phyloP scores from a whole-genome alignment of 1,139 yeast genomes.

The Suhomyces bokatorum region DNA sequence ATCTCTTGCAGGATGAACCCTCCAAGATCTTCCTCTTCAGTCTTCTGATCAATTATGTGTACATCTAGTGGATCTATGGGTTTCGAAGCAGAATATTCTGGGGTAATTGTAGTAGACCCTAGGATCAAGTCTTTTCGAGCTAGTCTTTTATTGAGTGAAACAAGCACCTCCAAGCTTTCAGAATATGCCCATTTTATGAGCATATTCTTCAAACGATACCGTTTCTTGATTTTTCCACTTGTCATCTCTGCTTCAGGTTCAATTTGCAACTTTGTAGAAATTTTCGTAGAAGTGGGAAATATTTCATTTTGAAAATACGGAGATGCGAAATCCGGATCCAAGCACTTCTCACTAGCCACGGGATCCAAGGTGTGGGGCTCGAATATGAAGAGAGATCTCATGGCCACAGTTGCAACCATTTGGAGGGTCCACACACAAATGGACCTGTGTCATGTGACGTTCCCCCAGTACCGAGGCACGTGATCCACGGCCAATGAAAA shows the following conservation, averaged over 20 bases:
- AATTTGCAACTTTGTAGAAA: neutral
- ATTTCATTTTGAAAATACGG: neutral
- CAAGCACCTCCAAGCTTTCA: too few species aligned
- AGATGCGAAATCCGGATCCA: neutral
- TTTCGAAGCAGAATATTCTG: too few species aligned
- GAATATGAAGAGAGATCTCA: neutral
- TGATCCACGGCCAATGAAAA: conserved; percentile 16
- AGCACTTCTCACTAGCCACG: neutral
- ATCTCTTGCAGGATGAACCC: too few species aligned
- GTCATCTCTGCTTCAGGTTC: neutral
- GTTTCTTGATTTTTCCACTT: neutral
- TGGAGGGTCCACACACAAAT: neutral
- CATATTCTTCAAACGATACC: neutral
- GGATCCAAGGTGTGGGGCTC: neutral
- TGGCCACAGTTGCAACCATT: neutral
- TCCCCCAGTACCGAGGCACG: conserved; percentile 3
- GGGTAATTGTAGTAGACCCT: too few species aligned
- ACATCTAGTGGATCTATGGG: too few species aligned
- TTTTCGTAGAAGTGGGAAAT: neutral
- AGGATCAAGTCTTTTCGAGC: too few species aligned
- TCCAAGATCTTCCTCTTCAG: too few species aligned
- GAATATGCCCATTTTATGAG: too few species aligned
- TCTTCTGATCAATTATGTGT: too few species aligned
- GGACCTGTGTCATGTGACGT: conserved; percentile 1
- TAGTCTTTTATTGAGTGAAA: too few species aligned